Evolutionary conservation across 306 rosid species (phyloP), one percentile per base, ranked within the genome.

Genomic region (Spatholobus suberectus): DNA sequence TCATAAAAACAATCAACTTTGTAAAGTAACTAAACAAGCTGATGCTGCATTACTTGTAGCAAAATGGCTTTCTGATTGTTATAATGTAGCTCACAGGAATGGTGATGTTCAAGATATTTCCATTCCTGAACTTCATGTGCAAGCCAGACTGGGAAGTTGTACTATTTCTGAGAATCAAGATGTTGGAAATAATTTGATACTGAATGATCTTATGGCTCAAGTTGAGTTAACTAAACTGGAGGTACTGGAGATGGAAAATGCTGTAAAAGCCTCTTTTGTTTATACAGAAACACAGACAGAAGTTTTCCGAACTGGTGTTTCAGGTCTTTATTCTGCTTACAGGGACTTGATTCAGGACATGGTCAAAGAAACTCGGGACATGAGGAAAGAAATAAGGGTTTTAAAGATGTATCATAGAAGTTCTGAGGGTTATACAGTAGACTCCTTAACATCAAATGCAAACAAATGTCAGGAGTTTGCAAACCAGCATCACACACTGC

Each of bases 41-140:
- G 87, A 76, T 74, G 92, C 89, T 73, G 91, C 90, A 63, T 87
- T 88, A 34, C 69, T 83, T 40, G 88, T 89, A 29, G 88, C 81
- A 59, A 88, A 88, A 77, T 88, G 97, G 95, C 89, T 90, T 76
- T 85, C 79, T 71, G 89, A 92, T 82, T 2, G 77, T 76, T 67
- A 70, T 34, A 83, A 86, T 71, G 84, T 59, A 63, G 78, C 80
- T 78, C 87, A 65, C 32, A 47, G 54, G 51, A 81, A 84, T 73
- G 81, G 46, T 82, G 73, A 29, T 14, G 81, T 44, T n/a, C 69
- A 76, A 55, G 79, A 72, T 34, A 78, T 82, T 73, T 78, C 86
- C 70, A 81, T 74, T 71, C 66, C 72, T 57, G 80, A 82, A 57
- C 67, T 78, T 76, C 88, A 78, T 70, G 24, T 43, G 69, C 90